A percentile compares a stretch with the other conserved stretches of the same genome.
These are phyloP conservation scores for Leptosphaerulina australis DNA, from an alignment of 2,329 filamentous ascomycete species.

Conservation along the genomic window DNA sequence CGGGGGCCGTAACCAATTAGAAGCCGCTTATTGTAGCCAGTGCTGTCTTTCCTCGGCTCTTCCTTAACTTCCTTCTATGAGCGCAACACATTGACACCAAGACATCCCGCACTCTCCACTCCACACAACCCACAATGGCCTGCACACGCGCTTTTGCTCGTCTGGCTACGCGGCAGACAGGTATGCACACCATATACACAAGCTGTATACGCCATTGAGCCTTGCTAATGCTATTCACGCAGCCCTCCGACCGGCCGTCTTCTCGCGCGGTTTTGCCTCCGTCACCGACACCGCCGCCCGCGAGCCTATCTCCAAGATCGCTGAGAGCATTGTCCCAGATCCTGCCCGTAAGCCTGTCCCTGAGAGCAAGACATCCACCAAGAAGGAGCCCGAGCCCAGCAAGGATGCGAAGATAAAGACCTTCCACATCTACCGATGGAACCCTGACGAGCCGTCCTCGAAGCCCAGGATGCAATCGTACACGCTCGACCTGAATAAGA, in stretches of 20 bases:
- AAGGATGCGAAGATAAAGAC: slow-evolving; percentile 76
- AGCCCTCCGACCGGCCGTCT: slow-evolving; percentile 46
- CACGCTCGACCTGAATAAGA: slow-evolving; percentile 97
- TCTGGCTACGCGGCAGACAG: slow-evolving; percentile 46
- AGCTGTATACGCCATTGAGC: slow-evolving; percentile 26
- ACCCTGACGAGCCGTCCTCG: slow-evolving; percentile 86
- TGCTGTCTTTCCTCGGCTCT: neutral
- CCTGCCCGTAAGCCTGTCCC: slow-evolving; percentile 44
- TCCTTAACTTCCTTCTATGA: slow-evolving; percentile 32
- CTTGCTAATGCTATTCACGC: slow-evolving; percentile 31
- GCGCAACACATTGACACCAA: slow-evolving; percentile 31
- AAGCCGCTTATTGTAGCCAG: neutral
- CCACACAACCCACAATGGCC: slow-evolving; percentile 43
- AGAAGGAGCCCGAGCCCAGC: slow-evolving; percentile 65
- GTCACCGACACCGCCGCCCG: slow-evolving; percentile 42
- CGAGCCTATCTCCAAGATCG: slow-evolving; percentile 43
- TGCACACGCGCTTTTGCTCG: slow-evolving; percentile 47
- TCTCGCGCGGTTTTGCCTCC: slow-evolving; percentile 48
- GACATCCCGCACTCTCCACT: slow-evolving; percentile 36
- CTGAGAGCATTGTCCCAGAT: slow-evolving; percentile 38
- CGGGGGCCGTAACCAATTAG: slow-evolving; percentile 1
- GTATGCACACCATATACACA: slow-evolving; percentile 29
- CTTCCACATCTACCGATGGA: slow-evolving; percentile 99
- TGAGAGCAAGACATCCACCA: slow-evolving; percentile 63
- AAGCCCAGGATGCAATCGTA: slow-evolving; percentile 98